Evolutionary conservation across 139 green algal species (phyloP).

Genomic region (Coelastrella sp.): DNA sequence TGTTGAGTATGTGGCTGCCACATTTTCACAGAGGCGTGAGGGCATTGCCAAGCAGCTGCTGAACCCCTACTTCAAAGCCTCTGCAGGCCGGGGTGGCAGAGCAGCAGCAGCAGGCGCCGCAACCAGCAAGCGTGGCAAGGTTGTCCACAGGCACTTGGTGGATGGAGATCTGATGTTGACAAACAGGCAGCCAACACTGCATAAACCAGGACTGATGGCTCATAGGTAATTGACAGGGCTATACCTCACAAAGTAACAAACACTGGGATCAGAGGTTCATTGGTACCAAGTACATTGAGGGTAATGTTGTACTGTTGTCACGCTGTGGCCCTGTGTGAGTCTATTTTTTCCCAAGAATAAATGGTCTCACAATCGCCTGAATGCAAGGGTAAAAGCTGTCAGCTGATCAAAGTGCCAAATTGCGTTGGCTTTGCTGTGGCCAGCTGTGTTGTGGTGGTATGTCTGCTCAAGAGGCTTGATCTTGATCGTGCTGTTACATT

Average conservation of each 20-base stretch:
- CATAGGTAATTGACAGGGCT: constrained; percentile 51
- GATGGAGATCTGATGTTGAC: constrained; percentile 98
- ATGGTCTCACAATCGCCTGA: too few species aligned
- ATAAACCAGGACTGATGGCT: constrained; percentile 92
- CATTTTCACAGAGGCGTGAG: constrained; percentile 62
- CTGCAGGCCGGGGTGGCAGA: background rate
- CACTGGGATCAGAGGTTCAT: too few species aligned
- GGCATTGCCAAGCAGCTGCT: constrained; percentile 89
- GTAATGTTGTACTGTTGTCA: too few species aligned
- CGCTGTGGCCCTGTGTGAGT: too few species aligned
- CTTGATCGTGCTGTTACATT: background rate
- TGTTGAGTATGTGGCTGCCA: too few species aligned
- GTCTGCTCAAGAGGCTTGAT: background rate
- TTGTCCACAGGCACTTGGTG: constrained; percentile 84
- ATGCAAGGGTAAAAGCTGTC: too few species aligned
- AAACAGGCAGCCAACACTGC: constrained; percentile 99
- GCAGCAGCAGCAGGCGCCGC: constrained; percentile 26
- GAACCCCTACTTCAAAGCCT: constrained; percentile 1
- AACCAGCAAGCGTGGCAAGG: constrained; percentile 58
- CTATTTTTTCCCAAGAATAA: too few species aligned
- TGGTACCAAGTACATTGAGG: too few species aligned
- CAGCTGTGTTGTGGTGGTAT: background rate
- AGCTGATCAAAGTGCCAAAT: too few species aligned
- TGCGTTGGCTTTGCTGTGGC: background rate
- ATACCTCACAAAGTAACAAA: background rate